Evolutionary conservation across 306 rosid genomes (phyloP).

Genomic region (Ochetophila trinervis): DNA sequence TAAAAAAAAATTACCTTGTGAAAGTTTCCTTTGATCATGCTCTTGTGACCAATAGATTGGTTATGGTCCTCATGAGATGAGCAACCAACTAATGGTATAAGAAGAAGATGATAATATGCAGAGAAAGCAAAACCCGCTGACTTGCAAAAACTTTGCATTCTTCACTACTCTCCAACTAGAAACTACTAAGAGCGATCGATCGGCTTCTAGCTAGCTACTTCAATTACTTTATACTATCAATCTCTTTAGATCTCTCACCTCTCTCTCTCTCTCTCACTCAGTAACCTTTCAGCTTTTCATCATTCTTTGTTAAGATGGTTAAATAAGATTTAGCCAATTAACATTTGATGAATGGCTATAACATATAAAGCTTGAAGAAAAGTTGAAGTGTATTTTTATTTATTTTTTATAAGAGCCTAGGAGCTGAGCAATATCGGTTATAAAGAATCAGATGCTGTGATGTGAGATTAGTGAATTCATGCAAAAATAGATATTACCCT

Average conservation of each 20-base stretch:
- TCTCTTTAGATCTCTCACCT: constrained; percentile 10
- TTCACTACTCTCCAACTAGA: constrained; percentile 15
- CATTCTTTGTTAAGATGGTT: neutral
- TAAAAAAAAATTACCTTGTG: constrained; percentile 41
- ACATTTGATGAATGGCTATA: too few relatives aligned
- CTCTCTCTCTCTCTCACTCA: constrained; percentile 10
- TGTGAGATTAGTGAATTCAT: too few relatives aligned
- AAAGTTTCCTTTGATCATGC: constrained; percentile 22
- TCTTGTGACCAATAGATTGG: constrained; percentile 36
- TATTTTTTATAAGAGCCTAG: too few relatives aligned
- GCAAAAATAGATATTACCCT: too few relatives aligned
- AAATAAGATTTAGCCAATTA: neutral
- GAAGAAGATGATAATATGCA: constrained; percentile 35
- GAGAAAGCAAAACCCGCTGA: constrained; percentile 24
- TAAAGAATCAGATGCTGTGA: too few relatives aligned
- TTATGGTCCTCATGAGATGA: constrained; percentile 39
- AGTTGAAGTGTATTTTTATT: too few relatives aligned
- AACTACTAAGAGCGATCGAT: constrained; percentile 15
- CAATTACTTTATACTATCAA: constrained; percentile 8
- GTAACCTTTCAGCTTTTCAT: constrained; percentile 14
- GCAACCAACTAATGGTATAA: constrained; percentile 54
- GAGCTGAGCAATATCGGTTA: too few relatives aligned
- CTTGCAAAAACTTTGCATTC: constrained; percentile 46
- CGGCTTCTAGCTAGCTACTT: constrained; percentile 1
- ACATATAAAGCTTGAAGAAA: neutral